phyloP scores from a whole-genome alignment of 2,329 filamentous ascomycete species.

The Chrysosporium queenslandicum region DNA sequence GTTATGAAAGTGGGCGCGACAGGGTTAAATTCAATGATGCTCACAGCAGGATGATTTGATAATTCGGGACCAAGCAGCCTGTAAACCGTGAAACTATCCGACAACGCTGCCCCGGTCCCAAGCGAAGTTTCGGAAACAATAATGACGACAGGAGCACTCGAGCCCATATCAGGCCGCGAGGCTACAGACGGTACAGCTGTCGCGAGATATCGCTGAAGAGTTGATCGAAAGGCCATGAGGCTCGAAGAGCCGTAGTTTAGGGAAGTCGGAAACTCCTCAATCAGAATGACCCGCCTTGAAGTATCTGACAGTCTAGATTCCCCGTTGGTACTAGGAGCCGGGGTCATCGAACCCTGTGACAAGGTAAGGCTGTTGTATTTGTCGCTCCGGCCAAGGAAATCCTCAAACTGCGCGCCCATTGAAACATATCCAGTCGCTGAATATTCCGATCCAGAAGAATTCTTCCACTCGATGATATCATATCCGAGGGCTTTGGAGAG shows the following conservation, averaged over 20 bases:
- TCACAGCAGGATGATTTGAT: conserved; percentile 65
- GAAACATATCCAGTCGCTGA: conserved; percentile 56
- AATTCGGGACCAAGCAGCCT: conserved; percentile 80
- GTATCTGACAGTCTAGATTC: conserved; percentile 19
- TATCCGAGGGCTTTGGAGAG: conserved; percentile 68
- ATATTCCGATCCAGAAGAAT: conserved; percentile 56
- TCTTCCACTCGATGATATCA: conserved; percentile 81
- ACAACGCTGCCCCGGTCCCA: conserved; percentile 70
- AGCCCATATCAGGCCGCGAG: conserved; percentile 26
- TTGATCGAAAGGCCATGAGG: conserved; percentile 61
- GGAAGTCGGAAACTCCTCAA: conserved; percentile 75
- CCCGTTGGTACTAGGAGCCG: not conserved
- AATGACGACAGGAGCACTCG: conserved; percentile 67
- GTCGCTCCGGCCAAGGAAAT: conserved; percentile 74
- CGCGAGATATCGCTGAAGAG: conserved; percentile 65
- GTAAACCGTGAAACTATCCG: conserved; percentile 89
- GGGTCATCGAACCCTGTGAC: conserved; percentile 12
- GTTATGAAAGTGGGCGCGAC: conserved; percentile 76
- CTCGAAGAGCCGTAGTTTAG: conserved; percentile 56
- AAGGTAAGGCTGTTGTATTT: conserved; percentile 64
- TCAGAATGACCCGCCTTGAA: conserved; percentile 52
- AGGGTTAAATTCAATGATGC: conserved; percentile 82
- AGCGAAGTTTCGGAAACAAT: conserved; percentile 84
- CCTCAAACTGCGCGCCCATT: conserved; percentile 72
- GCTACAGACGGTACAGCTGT: conserved; percentile 48